These are phyloP conservation scores for Coemansia sp. DNA, from an alignment of 192 early-diverging fungal genomes.

Conservation along the genomic window DNA sequence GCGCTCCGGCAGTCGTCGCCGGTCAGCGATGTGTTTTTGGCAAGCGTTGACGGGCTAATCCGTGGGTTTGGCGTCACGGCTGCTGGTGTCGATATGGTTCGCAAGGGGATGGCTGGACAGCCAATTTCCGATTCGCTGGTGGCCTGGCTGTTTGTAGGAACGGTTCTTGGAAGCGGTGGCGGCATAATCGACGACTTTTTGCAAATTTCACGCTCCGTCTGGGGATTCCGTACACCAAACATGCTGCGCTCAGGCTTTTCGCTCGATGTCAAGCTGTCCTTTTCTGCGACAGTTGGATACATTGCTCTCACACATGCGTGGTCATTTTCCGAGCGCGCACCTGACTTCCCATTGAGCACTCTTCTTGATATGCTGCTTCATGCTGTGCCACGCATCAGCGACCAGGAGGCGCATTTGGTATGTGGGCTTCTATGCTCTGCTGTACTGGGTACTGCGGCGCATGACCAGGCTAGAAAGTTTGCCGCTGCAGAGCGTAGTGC, in stretches of 20 bases:
- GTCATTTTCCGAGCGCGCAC: slow-evolving; percentile 44
- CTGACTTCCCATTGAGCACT: slow-evolving; percentile 37
- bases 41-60: slow-evolving; percentile 48
- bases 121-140: slow-evolving; percentile 48
- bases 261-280: slow-evolving; percentile 49
- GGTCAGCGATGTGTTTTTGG: slow-evolving; percentile 51
- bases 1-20: slow-evolving; percentile 36
- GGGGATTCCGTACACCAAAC: slow-evolving; percentile 48
- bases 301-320: slow-evolving; percentile 52
- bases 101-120: slow-evolving; percentile 40
- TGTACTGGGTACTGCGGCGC: slow-evolving; percentile 38
- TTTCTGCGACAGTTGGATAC: slow-evolving; percentile 45
- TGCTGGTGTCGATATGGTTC: slow-evolving; percentile 52
- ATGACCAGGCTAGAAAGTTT: slow-evolving; percentile 20
- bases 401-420: slow-evolving; percentile 43
- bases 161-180: slow-evolving; percentile 52
- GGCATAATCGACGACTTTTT: slow-evolving; percentile 55
- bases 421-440: slow-evolving; percentile 47
- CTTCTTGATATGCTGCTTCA: slow-evolving; percentile 32
- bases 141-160: slow-evolving; percentile 50
- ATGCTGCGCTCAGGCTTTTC: slow-evolving; percentile 28
- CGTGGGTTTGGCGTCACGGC: slow-evolving; percentile 55
- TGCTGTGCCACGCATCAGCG: slow-evolving; percentile 36
- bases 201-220: slow-evolving; percentile 40
- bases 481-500: slow-evolving; percentile 29